A percentile compares a stretch with the other conserved stretches of the same genome.
phyloP scores from a whole-genome alignment of 306 rosid genomes.

The Aeschynomene evenia region DNA sequence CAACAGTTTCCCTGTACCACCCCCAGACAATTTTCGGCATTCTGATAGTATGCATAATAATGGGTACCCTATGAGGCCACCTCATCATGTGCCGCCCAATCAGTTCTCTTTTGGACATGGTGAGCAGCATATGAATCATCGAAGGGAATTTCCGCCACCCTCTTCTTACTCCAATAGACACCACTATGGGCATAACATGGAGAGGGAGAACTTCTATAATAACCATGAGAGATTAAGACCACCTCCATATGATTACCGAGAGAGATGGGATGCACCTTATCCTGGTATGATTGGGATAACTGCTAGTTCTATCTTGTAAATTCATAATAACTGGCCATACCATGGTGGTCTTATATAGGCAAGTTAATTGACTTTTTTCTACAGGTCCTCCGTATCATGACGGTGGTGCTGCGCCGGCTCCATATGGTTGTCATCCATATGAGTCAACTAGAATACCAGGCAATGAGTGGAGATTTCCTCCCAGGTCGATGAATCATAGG shows the following conservation, averaged over 20 bases:
- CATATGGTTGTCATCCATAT: slow-evolving; percentile 69
- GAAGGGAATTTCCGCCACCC: slow-evolving; percentile 63
- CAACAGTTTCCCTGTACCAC: slow-evolving; percentile 47
- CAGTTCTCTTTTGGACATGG: slow-evolving; percentile 77
- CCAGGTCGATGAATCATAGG: slow-evolving; percentile 61
- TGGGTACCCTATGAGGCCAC: slow-evolving; percentile 68
- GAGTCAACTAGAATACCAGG: slow-evolving; percentile 63
- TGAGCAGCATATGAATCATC: slow-evolving; percentile 62
- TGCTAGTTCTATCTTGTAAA: background rate
- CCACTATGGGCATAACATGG: slow-evolving; percentile 56
- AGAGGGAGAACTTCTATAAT: slow-evolving; percentile 68
- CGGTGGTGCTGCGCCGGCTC: slow-evolving; percentile 49
- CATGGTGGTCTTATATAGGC: background rate
- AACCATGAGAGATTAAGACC: slow-evolving; percentile 85
- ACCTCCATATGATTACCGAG: slow-evolving; percentile 59
- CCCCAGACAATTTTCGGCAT: slow-evolving; percentile 49
- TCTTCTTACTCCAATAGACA: slow-evolving; percentile 64
- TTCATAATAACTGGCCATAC: background rate
- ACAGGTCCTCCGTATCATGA: slow-evolving; percentile 72
- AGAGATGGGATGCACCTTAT: slow-evolving; percentile 70
- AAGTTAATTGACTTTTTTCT: slow-evolving; percentile 12
- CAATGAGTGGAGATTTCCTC: slow-evolving; percentile 84
- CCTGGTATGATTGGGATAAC: slow-evolving; percentile 48
- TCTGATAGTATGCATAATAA: slow-evolving; percentile 50
- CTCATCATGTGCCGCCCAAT: slow-evolving; percentile 66